Base-by-base conservation (phyloP, 2,329 filamentous ascomycete genomes). In the Alternaria solani region DNA sequence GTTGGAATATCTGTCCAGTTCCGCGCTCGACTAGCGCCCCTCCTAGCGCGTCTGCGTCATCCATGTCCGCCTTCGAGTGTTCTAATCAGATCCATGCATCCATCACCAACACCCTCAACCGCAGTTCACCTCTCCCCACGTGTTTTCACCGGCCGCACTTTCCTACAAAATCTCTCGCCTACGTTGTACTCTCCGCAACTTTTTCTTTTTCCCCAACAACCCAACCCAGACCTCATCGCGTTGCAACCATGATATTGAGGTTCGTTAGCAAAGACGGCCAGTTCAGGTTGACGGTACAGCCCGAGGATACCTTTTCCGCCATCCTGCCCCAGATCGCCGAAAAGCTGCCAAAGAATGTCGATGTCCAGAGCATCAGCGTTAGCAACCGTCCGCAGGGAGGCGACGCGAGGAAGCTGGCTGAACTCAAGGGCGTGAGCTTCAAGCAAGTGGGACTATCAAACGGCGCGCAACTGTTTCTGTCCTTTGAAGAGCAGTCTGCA, bases 401-500 rank as follows among this genome's bases (percentile, higher is more conserved):
- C 18, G 84, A 89, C 66, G 82, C 87, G 56, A 78, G 87, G 68
- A 75, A 81, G 43, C 72, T 90, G 39, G 78, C 77, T 57, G 78
- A 80, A 7, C 77, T 90, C 26, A 80, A 82, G 61, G 84, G 84
- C 14, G 81, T 89, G 30, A 82, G 83, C 12, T 84, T 89, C 64
- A 77, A 83, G 54, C 81, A 84, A 68, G 86, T 89, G 59, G 85
- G 86, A 49, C 76, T 90, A 57, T 83, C 80, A 64, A 93, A 99
- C 76, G 95, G 95, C 64, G 93, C 97, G 75, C 88, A 97, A 74
- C 88, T 99, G 65, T 99, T 93, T 79, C 83, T 98, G 67, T 89
- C 87, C 66, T 99, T 96, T 80, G 82, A 89, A 68, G 86, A 91
- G 70, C 82, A 85, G 55, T 78, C 82, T 28, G 64, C 80, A 20